A percentile compares a stretch with the other conserved stretches of the same genome.
Conservation (phyloP, 1,284 basidiomycete genomes). For the Melampsora occidentalis region DNA sequence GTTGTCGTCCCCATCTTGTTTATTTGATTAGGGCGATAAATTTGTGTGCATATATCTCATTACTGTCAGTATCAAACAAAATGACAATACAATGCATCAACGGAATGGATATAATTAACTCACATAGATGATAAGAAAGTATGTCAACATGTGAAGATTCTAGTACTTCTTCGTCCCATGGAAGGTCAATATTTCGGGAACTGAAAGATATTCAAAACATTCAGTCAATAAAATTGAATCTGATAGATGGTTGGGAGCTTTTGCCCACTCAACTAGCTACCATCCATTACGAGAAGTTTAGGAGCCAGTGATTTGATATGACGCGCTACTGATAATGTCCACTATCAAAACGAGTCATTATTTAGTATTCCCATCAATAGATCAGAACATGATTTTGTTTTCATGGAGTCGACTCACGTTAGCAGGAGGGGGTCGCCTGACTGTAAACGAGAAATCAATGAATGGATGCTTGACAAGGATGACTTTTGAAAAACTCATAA, state of each 20-base stretch:
- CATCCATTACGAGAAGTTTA: slow-evolving; percentile 42
- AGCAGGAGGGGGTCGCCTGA: slow-evolving; percentile 22
- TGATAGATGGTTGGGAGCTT: not conserved
- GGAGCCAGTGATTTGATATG: slow-evolving; percentile 40
- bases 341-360: slow-evolving; percentile 15
- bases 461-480: not conserved
- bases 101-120: not conserved
- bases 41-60: no score
- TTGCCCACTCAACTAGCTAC: slow-evolving; percentile 30
- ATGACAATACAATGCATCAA: no score
- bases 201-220: not conserved
- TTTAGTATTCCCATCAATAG: no score
- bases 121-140: slow-evolving; percentile 37
- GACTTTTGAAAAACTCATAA: not conserved
- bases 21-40: not conserved
- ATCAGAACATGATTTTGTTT: not conserved
- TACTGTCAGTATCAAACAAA: no score
- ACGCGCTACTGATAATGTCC: slow-evolving; percentile 35
- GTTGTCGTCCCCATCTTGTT: slow-evolving; percentile 34
- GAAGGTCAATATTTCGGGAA: slow-evolving; percentile 10
- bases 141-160: slow-evolving; percentile 32
- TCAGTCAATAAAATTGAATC: not conserved
- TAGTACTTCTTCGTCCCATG: slow-evolving; percentile 34
- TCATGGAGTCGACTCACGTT: not conserved
- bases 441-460: not conserved